phyloP scores from a whole-genome alignment of 192 early-diverging fungal genomes.

The Mortierella antarctica region DNA sequence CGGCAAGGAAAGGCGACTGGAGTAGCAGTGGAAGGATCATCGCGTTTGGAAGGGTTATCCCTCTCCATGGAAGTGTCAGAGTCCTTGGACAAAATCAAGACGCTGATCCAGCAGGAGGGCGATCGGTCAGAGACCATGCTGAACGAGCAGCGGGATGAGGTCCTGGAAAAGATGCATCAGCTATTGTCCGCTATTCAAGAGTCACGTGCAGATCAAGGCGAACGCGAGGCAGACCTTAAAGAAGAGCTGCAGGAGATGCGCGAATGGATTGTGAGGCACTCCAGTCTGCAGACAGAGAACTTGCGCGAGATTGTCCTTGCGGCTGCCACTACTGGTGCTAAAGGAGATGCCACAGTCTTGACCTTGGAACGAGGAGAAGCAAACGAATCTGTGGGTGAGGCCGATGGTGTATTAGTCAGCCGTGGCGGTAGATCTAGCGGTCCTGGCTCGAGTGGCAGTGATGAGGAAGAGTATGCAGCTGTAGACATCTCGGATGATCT shows the following conservation, averaged over 20 bases:
- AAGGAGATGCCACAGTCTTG: not conserved
- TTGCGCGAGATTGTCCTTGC: slow-evolving; percentile 38
- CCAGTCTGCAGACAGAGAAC: slow-evolving; percentile 42
- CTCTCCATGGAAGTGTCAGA: not conserved
- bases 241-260: slow-evolving; percentile 38
- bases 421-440: not conserved
- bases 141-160: slow-evolving; percentile 42
- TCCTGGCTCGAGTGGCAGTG: not conserved
- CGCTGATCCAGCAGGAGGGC: slow-evolving; percentile 24
- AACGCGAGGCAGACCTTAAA: slow-evolving; percentile 4
- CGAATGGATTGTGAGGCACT: slow-evolving; percentile 42
- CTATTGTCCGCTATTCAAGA: slow-evolving; percentile 29
- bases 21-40: no score
- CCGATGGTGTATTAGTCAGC: not conserved
- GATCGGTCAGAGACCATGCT: slow-evolving; percentile 24
- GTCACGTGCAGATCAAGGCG: not conserved
- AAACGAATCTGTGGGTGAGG: not conserved
- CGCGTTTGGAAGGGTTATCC: no score
- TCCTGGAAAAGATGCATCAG: slow-evolving; percentile 38
- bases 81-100: slow-evolving; percentile 21
- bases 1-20: no score
- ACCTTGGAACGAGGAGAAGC: not conserved
- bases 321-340: not conserved
- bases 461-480: slow-evolving; percentile 22
- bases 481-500: slow-evolving; percentile 31